A percentile compares a stretch with the other conserved stretches of the same genome.
Evolutionary conservation across 306 rosid genomes (phyloP).

Genomic region (Crotalaria pallida): DNA sequence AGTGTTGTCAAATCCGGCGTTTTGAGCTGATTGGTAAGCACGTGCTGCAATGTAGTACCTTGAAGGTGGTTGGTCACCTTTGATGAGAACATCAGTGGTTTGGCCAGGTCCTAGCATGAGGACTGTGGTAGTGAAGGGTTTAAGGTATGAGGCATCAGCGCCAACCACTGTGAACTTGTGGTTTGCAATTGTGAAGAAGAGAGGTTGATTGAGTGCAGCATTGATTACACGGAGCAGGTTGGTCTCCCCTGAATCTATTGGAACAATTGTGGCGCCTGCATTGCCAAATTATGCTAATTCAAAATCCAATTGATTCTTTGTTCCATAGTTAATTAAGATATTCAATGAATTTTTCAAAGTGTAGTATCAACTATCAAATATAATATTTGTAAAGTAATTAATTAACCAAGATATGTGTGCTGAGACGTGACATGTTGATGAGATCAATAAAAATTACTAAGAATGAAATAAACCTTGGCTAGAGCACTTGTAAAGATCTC

Average conservation of each 20-base stretch:
- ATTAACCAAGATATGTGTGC: background rate
- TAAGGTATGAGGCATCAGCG: constrained; percentile 86
- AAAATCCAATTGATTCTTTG: background rate
- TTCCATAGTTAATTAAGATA: background rate
- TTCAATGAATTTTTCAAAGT: background rate
- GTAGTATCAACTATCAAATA: too few species aligned
- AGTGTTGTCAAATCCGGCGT: constrained; percentile 73
- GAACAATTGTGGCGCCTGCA: constrained; percentile 59
- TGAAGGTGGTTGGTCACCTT: constrained; percentile 65
- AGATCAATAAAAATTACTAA: background rate
- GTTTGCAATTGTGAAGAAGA: constrained; percentile 79
- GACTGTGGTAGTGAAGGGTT: constrained; percentile 72
- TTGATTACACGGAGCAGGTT: constrained; percentile 70
- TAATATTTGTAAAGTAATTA: background rate
- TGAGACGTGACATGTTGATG: background rate
- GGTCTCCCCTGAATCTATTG: constrained; percentile 79
- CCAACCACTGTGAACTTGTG: constrained; percentile 80
- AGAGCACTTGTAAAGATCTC: constrained; percentile 90
- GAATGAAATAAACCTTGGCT: constrained; percentile 40
- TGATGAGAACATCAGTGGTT: constrained; percentile 87
- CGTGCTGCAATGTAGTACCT: constrained; percentile 84
- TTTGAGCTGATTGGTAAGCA: constrained; percentile 73
- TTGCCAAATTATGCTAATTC: background rate
- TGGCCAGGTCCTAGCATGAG: constrained; percentile 95
- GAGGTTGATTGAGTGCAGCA: constrained; percentile 66